Conservation (phyloP, 1,139 yeast genomes). For the Blastobotrys elegans region DNA sequence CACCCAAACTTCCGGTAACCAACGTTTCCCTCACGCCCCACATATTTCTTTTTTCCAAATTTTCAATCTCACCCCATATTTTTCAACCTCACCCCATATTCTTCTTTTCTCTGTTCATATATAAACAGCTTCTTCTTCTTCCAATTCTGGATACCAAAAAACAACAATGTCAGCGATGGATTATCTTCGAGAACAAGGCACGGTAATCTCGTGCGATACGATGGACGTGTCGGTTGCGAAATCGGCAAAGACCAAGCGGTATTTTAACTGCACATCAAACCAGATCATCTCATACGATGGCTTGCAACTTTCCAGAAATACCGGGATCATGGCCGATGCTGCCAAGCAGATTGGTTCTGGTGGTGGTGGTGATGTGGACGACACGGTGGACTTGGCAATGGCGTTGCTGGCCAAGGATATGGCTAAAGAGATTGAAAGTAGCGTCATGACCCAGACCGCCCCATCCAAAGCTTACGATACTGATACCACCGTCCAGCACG, state of each 20-base stretch:
- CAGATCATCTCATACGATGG: slow-evolving; percentile 15
- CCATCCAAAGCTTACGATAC: slow-evolving; percentile 27
- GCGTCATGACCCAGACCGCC: slow-evolving; percentile 30
- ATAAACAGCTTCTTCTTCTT: neutral
- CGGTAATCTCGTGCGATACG: slow-evolving; percentile 16
- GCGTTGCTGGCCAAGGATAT: slow-evolving; percentile 32
- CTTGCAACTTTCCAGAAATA: slow-evolving; percentile 5
- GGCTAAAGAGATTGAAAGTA: slow-evolving; percentile 26
- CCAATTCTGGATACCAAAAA: neutral
- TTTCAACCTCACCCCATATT: neutral
- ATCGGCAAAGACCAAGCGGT: slow-evolving; percentile 10
- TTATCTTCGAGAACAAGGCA: slow-evolving; percentile 13
- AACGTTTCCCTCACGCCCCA: too few relatives aligned
- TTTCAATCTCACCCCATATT: too few relatives aligned
- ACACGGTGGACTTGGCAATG: slow-evolving; percentile 12
- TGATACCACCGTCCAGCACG: slow-evolving; percentile 25
- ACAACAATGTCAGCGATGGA: slow-evolving; percentile 9
- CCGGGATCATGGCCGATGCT: slow-evolving; percentile 10
- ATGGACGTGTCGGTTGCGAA: slow-evolving; percentile 16
- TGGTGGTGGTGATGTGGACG: slow-evolving; percentile 3
- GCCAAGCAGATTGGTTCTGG: slow-evolving; percentile 6
- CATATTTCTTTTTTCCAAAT: too few relatives aligned
- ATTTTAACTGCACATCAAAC: slow-evolving; percentile 17
- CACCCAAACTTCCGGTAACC: too few relatives aligned
- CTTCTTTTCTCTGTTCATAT: neutral